These are phyloP conservation scores for Blastomyces parvus DNA, from an alignment of 2,329 filamentous ascomycete genomes.

Conservation along the genomic window DNA sequence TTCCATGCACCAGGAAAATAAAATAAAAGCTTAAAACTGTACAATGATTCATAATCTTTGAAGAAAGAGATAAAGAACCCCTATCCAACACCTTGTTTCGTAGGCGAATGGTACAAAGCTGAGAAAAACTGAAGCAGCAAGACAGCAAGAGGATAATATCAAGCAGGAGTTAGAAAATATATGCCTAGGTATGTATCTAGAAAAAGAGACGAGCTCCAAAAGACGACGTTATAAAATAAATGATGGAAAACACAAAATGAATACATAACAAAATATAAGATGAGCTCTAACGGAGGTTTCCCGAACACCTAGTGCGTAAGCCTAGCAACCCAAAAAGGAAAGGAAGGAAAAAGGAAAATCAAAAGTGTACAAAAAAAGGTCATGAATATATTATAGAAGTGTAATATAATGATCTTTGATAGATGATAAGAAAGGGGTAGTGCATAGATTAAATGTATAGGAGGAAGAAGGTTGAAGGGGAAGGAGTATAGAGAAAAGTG, in stretches of 20 bases:
- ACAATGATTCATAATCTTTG: too few relatives aligned
- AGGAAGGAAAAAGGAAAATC: background rate
- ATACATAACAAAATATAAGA: background rate
- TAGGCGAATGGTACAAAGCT: background rate
- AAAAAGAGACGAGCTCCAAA: too few relatives aligned
- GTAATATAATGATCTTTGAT: background rate
- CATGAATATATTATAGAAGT: background rate
- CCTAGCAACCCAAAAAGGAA: background rate
- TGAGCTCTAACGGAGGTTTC: background rate
- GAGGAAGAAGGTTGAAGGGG: background rate
- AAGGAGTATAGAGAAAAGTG: background rate
- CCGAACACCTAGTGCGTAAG: background rate
- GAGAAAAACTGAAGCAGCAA: too few relatives aligned
- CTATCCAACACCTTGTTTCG: background rate
- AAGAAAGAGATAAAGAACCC: background rate
- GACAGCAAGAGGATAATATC: background rate
- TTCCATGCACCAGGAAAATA: too few relatives aligned
- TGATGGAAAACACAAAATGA: background rate
- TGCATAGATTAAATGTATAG: background rate
- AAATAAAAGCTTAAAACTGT: too few relatives aligned
- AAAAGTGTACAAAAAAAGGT: background rate
- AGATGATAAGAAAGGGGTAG: background rate
- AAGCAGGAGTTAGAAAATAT: constrained; percentile 17
- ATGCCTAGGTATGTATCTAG: constrained; percentile 50
- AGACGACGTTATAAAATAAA: too few relatives aligned